Evolutionary conservation across 352 stramenopile genomes (phyloP).

Genomic region (Phytopythium delawarense): DNA sequence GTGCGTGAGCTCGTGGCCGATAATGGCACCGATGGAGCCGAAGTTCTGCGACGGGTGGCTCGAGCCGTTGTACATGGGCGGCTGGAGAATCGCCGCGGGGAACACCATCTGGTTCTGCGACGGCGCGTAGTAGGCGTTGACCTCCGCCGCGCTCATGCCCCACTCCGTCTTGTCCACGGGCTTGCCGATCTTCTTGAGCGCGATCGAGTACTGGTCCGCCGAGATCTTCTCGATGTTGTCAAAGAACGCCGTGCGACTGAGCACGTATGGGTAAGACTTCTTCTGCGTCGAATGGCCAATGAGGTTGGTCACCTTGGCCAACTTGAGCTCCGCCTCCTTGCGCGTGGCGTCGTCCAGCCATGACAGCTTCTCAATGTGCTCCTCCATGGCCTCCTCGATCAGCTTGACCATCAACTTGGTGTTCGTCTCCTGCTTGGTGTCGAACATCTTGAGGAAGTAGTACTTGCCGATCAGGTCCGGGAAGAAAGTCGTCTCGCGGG

Average conservation of each 20-base stretch:
- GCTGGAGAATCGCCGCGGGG: slow-evolving; percentile 91
- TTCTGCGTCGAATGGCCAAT: slow-evolving; percentile 35
- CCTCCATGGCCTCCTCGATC: slow-evolving; percentile 71
- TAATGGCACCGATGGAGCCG: slow-evolving; percentile 86
- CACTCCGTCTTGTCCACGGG: slow-evolving; percentile 62
- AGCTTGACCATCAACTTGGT: slow-evolving; percentile 73
- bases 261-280: slow-evolving; percentile 26
- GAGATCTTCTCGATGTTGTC: slow-evolving; percentile 41
- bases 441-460: slow-evolving; percentile 80
- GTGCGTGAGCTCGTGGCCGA: slow-evolving; percentile 94
- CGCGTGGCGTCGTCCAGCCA: slow-evolving; percentile 89
- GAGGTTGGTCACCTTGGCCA: slow-evolving; percentile 36
- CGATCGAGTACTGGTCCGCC: slow-evolving; percentile 16
- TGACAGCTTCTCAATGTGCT: slow-evolving; percentile 76
- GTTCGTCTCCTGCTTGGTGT: slow-evolving; percentile 47
- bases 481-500: slow-evolving; percentile 15
- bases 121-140: slow-evolving; percentile 84
- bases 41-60: slow-evolving; percentile 87
- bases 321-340: slow-evolving; percentile 74
- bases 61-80: slow-evolving; percentile 86
- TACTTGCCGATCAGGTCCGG: slow-evolving; percentile 57
- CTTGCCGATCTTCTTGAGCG: slow-evolving; percentile 26
- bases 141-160: slow-evolving; percentile 86
- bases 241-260: slow-evolving; percentile 36
- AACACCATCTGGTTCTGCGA: slow-evolving; percentile 90